phyloP scores from a whole-genome alignment of 2,329 filamentous ascomycete genomes.

The Cryphonectria carpinicola region DNA sequence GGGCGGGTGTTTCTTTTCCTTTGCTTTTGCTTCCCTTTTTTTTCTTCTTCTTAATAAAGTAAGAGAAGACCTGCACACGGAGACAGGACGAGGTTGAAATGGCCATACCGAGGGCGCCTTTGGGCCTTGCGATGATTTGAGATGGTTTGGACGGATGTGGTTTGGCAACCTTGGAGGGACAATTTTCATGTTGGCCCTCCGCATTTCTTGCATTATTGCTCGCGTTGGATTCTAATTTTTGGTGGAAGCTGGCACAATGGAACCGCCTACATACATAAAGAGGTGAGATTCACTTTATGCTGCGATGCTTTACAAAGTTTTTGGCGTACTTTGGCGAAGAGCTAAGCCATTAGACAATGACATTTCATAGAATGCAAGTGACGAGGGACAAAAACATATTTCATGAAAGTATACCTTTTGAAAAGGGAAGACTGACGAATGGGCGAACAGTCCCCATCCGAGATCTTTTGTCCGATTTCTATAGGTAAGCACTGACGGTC shows the following conservation, averaged over 20 bases:
- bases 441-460: too few relatives aligned
- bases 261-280: too few relatives aligned
- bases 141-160: neutral
- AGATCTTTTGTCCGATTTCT: too few relatives aligned
- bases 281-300: neutral
- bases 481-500: neutral
- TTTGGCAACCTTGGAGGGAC: neutral
- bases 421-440: too few relatives aligned
- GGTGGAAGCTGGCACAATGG: neutral
- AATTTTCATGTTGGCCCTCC: neutral
- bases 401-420: too few relatives aligned
- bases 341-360: neutral
- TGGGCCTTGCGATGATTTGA: neutral
- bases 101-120: neutral
- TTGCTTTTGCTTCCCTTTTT: too few relatives aligned
- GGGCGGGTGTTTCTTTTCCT: too few relatives aligned
- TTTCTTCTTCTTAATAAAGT: too few relatives aligned
- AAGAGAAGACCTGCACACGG: too few relatives aligned
- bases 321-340: neutral
- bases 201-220: neutral
- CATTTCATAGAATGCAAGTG: too few relatives aligned
- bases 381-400: neutral
- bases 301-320: neutral
- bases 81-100: neutral
- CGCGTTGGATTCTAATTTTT: neutral